Base-by-base conservation (phyloP, 805 yeast species). In the Torulaspora indica region DNA sequence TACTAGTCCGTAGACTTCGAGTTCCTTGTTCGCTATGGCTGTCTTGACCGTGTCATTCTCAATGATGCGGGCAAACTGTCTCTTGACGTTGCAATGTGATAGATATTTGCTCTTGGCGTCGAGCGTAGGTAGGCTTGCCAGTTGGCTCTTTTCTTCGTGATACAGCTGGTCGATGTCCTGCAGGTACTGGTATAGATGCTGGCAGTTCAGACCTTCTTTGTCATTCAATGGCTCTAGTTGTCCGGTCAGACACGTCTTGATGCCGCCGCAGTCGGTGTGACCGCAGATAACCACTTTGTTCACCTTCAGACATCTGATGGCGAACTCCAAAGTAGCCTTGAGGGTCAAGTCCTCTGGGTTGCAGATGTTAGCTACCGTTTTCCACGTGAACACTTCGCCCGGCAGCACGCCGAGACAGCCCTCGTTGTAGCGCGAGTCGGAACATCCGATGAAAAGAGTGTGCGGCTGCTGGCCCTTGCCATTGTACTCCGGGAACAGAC, bases 241-340 rank as follows among this genome's bases (percentile, higher is more conserved):
- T 46, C 77, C 72, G 2, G 81, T 73, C 38, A 90, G 67, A 7
- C 89, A 79, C 17, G 95, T 88, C 79, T 85, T 79, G 40, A 87
- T 79, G 24, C 96, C 97, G 39, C 96, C 96, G 73, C 98, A 90
- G 64, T 87, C 95, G 25, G 93, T 84, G 67, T 90, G 98, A 3
- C 97, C 98, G 67, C 96, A 86, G 5, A 90, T 84, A 43, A 90
- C 75, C 41, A 90, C 79, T 60, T 85, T 87, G 52, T 74, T 75
- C 31, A 91, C 95, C 58, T 85, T 83, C 48, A 90, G 72, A 10
- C 82, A 87, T 53, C 86, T 89, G 53, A 91, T 78, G 4, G 96
- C 95, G 58, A 86, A 87, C 64, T 90, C 96, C 24, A 91, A 69
- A 2, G 89, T 89, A 0, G 95, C 82, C 61, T 78, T 79, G 14